Conservation (phyloP, 331 rosid genomes). For the Acacia pycnantha region DNA sequence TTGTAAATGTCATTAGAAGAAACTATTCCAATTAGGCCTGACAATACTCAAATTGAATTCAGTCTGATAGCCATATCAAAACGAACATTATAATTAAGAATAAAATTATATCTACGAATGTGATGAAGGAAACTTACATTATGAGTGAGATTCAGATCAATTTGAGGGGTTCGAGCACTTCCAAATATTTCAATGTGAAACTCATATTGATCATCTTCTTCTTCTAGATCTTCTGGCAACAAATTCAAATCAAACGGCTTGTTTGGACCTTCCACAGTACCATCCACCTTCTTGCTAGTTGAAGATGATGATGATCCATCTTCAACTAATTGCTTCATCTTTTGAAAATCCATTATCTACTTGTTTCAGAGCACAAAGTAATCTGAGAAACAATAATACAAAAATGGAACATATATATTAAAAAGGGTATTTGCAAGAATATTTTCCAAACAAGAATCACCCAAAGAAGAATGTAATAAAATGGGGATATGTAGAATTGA, state of each 20-base stretch:
- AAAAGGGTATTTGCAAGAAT: background rate
- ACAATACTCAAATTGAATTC: too few species aligned
- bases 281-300: background rate
- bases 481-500: background rate
- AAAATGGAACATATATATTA: background rate
- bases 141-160: background rate
- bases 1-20: background rate
- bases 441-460: background rate
- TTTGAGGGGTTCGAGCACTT: background rate
- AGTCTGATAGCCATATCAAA: too few species aligned
- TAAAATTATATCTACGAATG: background rate
- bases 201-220: background rate
- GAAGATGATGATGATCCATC: background rate
- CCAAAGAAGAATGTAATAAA: background rate
- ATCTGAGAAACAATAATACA: background rate
- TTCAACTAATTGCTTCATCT: background rate
- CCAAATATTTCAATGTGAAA: background rate
- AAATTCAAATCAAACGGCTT: background rate
- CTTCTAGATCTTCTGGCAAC: background rate
- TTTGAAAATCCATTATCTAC: background rate
- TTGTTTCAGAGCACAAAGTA: background rate
- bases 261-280: background rate
- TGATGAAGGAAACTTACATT: constrained; percentile 2
- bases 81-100: background rate
- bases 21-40: too few species aligned